Conservation (phyloP, 352 stramenopile genomes). For the Globisporangium viniferum region DNA sequence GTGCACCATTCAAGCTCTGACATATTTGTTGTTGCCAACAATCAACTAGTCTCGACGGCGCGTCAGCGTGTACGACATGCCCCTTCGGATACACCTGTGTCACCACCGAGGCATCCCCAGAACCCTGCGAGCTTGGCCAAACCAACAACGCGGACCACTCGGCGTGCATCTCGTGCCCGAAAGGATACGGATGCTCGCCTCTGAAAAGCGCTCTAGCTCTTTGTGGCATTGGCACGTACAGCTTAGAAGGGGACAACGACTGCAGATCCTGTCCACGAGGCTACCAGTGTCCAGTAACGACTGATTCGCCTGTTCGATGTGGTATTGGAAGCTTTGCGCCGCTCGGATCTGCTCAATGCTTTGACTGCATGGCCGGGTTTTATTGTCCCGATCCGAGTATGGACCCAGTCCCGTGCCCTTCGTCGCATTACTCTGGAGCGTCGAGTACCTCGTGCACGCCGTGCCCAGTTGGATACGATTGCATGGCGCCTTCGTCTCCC, state of each 20-base stretch:
- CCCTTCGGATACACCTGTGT: conserved; percentile 45
- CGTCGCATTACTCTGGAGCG: conserved; percentile 37
- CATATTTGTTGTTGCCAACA: conserved; percentile 12
- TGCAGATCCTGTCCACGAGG: conserved; percentile 10
- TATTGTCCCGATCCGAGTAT: conserved; percentile 44
- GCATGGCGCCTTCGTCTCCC: conserved; percentile 26
- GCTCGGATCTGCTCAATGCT: conserved; percentile 30
- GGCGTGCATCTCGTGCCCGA: conserved; percentile 20
- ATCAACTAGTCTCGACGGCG: conserved; percentile 22
- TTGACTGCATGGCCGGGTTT: conserved; percentile 35
- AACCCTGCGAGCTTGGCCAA: conserved; percentile 4
- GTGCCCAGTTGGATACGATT: conserved; percentile 54
- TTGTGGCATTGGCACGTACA: conserved; percentile 9
- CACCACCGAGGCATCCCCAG: conserved; percentile 24
- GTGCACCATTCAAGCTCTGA: not conserved
- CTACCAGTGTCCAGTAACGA: conserved; percentile 45
- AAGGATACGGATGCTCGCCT: conserved; percentile 18
- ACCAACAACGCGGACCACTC: conserved; percentile 37
- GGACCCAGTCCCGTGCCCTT: conserved; percentile 33
- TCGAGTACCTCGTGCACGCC: conserved; percentile 40
- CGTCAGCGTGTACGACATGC: conserved; percentile 40
- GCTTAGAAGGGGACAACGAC: conserved; percentile 5
- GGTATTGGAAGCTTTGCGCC: conserved; percentile 30
- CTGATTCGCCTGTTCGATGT: conserved; percentile 6
- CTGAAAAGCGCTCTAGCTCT: not conserved